A percentile compares a stretch with the other conserved stretches of the same genome.
Conservation (phyloP, 352 stramenopile species). For the Saprolegnia parasitica region DNA sequence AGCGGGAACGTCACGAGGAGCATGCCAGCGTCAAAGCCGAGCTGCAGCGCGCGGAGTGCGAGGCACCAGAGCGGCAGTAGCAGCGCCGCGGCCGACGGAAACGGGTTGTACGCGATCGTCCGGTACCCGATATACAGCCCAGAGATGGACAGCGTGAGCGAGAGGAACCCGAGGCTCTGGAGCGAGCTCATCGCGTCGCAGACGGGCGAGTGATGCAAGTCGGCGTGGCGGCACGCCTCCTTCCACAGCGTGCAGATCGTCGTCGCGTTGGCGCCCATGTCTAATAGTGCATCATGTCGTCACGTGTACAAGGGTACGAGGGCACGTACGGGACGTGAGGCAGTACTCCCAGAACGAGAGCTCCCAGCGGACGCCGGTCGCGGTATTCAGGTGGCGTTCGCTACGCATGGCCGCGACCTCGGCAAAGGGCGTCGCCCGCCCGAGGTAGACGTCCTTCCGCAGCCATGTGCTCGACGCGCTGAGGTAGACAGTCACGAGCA, state of each 20-base stretch:
- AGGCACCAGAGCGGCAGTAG: constrained; percentile 18
- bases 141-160: constrained; percentile 6
- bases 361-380: background rate
- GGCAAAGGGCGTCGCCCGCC: background rate
- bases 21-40: constrained; percentile 12
- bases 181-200: constrained; percentile 11
- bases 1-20: background rate
- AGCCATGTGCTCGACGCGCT: constrained; percentile 15
- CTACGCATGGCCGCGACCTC: background rate
- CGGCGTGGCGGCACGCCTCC: background rate
- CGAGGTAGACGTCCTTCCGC: background rate
- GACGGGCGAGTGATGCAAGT: background rate
- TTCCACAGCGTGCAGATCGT: constrained; percentile 16
- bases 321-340: background rate
- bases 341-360: constrained; percentile 18
- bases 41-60: background rate
- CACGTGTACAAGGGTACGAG: no score
- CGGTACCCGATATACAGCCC: constrained; percentile 3
- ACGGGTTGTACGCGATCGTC: background rate
- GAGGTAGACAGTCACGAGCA: constrained; percentile 17
- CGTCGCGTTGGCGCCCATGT: background rate
- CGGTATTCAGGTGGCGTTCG: background rate
- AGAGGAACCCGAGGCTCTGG: constrained; percentile 13
- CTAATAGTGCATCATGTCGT: background rate
- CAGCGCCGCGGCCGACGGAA: no score